Base-by-base conservation (phyloP, 768 basidiomycete genomes). In the Trametopsis cervina region DNA sequence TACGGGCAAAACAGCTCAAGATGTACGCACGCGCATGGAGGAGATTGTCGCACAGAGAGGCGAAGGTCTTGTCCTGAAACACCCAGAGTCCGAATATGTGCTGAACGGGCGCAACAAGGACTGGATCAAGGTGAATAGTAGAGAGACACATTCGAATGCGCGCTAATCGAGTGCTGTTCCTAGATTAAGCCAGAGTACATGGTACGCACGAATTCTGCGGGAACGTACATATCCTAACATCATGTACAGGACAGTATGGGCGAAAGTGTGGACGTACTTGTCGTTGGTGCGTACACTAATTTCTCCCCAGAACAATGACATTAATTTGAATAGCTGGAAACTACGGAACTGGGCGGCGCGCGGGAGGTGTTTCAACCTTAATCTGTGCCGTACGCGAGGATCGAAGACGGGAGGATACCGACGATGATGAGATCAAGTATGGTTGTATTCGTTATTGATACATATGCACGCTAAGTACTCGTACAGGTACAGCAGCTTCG, bases 101-200 rank as follows among this genome's bases (percentile, higher is more conserved):
- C 69, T 96, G 37, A 93, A 94, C 56, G 91, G 89, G 1, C 74
- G 96, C 50, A 90, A 87, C 57, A 78, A 81, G 63, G 85, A 89
- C 57, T 99, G 96, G 95, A 81, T 95, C 59, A 99, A 99, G 70
- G 85, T 83, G 55, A n/a, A n/a, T n/a, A n/a, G n/a, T n/a, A n/a
- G n/a, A n/a, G n/a, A n/a, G n/a, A n/a, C n/a, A n/a, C n/a, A n/a
- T n/a, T n/a, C n/a, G n/a, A n/a, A n/a, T n/a, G n/a, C n/a, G n/a
- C n/a, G n/a, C n/a, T n/a, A n/a, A n/a, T n/a, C n/a, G n/a, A n/a
- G n/a, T n/a, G n/a, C n/a, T n/a, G 11, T 40, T 41, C 6, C 12
- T 42, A 83, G 81, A 85, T 92, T 20, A 89, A 90, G 58, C 87
- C 87, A 1, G 89, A 91, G 62, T 92, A 89, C 54, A 87, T 89